phyloP scores from a whole-genome alignment of 495 filamentous ascomycete species.

The Tuber borchii region DNA sequence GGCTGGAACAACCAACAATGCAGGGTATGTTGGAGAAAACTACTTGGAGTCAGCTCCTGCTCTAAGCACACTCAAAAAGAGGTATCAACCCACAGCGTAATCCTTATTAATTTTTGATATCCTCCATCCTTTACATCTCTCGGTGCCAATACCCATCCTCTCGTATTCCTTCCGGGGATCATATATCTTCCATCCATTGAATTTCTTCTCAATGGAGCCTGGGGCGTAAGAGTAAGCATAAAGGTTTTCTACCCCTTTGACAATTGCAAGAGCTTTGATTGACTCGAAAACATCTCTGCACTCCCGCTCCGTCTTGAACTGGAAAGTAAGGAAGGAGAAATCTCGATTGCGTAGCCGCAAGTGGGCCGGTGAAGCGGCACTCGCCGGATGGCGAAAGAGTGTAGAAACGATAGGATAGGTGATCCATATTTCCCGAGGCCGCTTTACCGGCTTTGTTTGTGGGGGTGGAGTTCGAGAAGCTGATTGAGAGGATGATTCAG shows the following conservation, averaged over 20 bases:
- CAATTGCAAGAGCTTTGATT: conserved; percentile 75
- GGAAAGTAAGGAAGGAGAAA: conserved; percentile 87
- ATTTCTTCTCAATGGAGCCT: conserved; percentile 62
- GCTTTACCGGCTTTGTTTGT: conserved; percentile 11
- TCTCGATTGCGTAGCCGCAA: conserved; percentile 86
- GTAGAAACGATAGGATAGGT: conserved; percentile 83
- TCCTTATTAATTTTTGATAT: conserved; percentile 83
- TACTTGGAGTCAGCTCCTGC: conserved; percentile 44
- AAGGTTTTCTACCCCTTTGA: conserved; percentile 75
- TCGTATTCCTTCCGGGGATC: conserved; percentile 52
- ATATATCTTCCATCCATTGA: conserved; percentile 85
- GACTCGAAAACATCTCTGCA: conserved; percentile 83
- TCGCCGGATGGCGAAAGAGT: conserved; percentile 62
- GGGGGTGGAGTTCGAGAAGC: conserved; percentile 7
- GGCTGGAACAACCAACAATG: conserved; percentile 74
- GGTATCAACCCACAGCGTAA: conserved; percentile 54
- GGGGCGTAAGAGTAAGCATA: conserved; percentile 83
- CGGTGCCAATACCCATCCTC: conserved; percentile 41
- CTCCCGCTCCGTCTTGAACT: conserved; percentile 66
- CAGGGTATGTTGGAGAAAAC: conserved; percentile 93
- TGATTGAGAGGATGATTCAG: conserved; percentile 11
- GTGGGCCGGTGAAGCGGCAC: conserved; percentile 66
- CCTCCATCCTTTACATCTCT: conserved; percentile 64
- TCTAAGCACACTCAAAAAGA: conserved; percentile 1
- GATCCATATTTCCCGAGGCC: conserved; percentile 76